Evolutionary conservation across 2,329 filamentous ascomycete species (phyloP), one percentile per base, ranked within the genome.

Genomic region (Fusarium redolens): DNA sequence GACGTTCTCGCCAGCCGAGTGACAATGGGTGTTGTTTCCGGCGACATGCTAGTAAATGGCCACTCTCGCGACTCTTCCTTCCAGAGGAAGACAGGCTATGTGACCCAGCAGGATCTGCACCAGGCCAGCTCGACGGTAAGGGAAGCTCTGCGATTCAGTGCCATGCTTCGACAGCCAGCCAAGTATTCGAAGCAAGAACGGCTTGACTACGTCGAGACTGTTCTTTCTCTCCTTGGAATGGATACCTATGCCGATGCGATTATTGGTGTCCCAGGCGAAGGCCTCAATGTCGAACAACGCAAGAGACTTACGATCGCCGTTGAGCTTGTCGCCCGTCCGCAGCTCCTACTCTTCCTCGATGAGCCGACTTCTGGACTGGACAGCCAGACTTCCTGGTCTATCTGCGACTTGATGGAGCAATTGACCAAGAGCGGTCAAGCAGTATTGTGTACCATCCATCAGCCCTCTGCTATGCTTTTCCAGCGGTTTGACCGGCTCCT

Each of bases 41-140:
- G 94, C 51, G 91, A 95, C 69, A 95, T 96, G 90, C 81, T 88
- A 5, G 86, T 90, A 11, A 85, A 89, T 65, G 87, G 87, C 6
- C 87, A 86, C 35, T 89, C 88, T 30, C 89, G 92, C 35, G 93
- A 95, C 73, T 86, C 86, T 17, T 93, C 92, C 0, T 96, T 97
- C 86, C 93, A 96, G 79, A 90, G 94, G 62, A 95, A 94, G 82
- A 96, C 93, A 0, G 94, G 94, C 41, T 96, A 96, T 74, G 94
- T 94, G n/a, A 93, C 96, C 78, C 94, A 97, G 79, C 93, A 96
- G 78, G 94, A 97, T 86, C 85, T 97, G 7, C 94, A 97, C 79
- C 86, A 95, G 33, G 86, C 90, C 20, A 96, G 93, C 0, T 90
- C 91, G 0, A 97, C 94, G 0, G 93, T 97, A 30, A 90, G 94